Percentiles rank a stretch among this genome's conserved stretches.
phyloP scores from a whole-genome alignment of 1,139 yeast genomes.

The Kurtzmaniella quercitrusa region DNA sequence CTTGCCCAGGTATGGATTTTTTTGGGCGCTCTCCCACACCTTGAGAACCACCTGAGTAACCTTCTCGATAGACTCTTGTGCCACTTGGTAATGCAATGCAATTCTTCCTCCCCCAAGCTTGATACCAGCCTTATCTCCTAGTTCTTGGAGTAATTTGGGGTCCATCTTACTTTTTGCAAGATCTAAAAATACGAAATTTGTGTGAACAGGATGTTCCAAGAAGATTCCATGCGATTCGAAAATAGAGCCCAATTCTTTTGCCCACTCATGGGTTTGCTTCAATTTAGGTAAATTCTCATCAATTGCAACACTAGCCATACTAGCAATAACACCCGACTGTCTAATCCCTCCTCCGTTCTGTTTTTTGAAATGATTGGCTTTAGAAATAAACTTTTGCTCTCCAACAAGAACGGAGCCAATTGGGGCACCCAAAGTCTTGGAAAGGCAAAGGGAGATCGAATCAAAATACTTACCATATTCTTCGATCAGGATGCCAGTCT shows the following conservation, averaged over 20 bases:
- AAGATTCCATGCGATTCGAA: constrained; percentile 31
- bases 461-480: constrained; percentile 41
- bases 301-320: constrained; percentile 41
- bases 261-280: constrained; percentile 50
- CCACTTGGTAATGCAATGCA: constrained; percentile 38
- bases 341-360: constrained; percentile 48
- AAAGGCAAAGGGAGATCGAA: constrained; percentile 43
- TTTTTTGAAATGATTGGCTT: constrained; percentile 46
- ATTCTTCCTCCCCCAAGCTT: constrained; percentile 30
- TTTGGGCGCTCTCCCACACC: constrained; percentile 26
- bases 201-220: constrained; percentile 37
- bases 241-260: constrained; percentile 46
- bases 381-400: constrained; percentile 25
- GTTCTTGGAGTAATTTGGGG: constrained; percentile 21
- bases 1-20: constrained; percentile 21
- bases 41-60: constrained; percentile 28
- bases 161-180: constrained; percentile 29
- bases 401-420: constrained; percentile 43
- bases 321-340: constrained; percentile 40
- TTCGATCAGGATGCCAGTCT: constrained; percentile 33
- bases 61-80: constrained; percentile 27
- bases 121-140: constrained; percentile 25
- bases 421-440: constrained; percentile 46
- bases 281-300: constrained; percentile 35
- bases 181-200: constrained; percentile 42